Evolutionary conservation across 2,329 filamentous ascomycete genomes (phyloP).

Genomic region (Ophiostoma tasmaniense): DNA sequence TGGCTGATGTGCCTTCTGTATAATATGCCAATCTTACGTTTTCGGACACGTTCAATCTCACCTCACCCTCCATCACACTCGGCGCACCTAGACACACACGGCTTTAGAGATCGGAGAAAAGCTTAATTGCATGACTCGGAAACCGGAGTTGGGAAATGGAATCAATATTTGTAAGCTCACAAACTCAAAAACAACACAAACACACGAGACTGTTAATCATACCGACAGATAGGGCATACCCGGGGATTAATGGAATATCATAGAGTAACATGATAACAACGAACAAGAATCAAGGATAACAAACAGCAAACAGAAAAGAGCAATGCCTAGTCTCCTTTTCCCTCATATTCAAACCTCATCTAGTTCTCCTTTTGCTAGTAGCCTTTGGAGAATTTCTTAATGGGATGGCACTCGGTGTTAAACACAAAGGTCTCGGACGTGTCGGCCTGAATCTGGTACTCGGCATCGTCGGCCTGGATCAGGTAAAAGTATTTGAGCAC

Average conservation of each 20-base stretch:
- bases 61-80: not conserved
- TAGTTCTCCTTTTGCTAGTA: not conserved
- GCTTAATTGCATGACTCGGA: not conserved
- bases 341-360: not conserved
- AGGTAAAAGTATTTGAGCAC: conserved; percentile 78
- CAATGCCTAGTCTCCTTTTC: not conserved
- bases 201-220: too few species aligned
- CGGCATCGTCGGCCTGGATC: conserved; percentile 54
- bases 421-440: conserved; percentile 41
- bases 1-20: not conserved
- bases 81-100: not conserved
- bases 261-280: too few species aligned
- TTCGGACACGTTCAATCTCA: not conserved
- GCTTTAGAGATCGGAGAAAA: not conserved
- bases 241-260: too few species aligned
- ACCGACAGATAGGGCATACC: too few species aligned
- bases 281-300: not conserved
- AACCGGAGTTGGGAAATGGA: too few species aligned
- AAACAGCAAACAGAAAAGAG: not conserved
- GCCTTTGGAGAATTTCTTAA: not conserved
- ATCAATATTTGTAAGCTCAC: not conserved
- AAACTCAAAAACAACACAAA: too few species aligned
- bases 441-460: conserved; percentile 40
- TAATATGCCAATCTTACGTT: not conserved
- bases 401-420: conserved; percentile 43